A percentile compares a stretch with the other conserved stretches of the same genome.
phyloP scores from a whole-genome alignment of 1,284 basidiomycete genomes.

The Filobasidium uniguttulatum region DNA sequence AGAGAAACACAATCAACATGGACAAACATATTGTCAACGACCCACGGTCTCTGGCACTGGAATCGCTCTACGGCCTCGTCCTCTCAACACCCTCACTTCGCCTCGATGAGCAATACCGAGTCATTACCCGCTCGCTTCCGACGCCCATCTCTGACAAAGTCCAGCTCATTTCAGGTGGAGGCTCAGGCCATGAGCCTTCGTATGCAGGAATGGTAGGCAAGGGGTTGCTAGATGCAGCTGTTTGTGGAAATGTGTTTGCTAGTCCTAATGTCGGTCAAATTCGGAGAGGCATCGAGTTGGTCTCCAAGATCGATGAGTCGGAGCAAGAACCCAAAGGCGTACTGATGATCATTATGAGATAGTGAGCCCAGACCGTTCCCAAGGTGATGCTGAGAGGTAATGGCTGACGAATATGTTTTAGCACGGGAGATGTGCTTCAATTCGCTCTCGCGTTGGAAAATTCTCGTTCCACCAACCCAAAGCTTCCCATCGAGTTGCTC shows the following conservation, averaged over 20 bases:
- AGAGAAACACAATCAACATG: no score
- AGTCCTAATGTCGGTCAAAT: constrained; percentile 77
- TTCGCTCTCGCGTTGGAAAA: constrained; percentile 86
- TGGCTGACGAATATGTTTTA: constrained; percentile 1
- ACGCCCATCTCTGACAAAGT: constrained; percentile 36
- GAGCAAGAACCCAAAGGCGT: constrained; percentile 6
- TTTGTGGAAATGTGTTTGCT: constrained; percentile 75
- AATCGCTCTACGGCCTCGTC: constrained; percentile 59
- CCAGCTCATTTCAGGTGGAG: constrained; percentile 73
- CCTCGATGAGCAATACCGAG: constrained; percentile 42
- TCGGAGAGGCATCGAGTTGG: constrained; percentile 59
- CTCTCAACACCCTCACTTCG: constrained; percentile 52
- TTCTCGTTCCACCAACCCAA: constrained; percentile 48
- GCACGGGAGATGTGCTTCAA: constrained; percentile 76
- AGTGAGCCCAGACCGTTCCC: constrained; percentile 3
- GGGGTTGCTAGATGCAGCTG: constrained; percentile 69
- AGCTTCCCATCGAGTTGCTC: constrained; percentile 60
- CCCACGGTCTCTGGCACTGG: constrained; percentile 53
- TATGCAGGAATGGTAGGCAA: constrained; percentile 66
- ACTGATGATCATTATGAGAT: constrained; percentile 14
- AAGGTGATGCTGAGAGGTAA: constrained; percentile 26
- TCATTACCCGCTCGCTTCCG: constrained; percentile 9
- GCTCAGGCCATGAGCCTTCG: constrained; percentile 80
- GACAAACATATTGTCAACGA: constrained; percentile 60
- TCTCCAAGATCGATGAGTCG: constrained; percentile 22